A percentile compares a stretch with the other conserved stretches of the same genome.
These are phyloP conservation scores for Barnettozyma sp. DNA, from an alignment of 805 yeast genomes.

Conservation along the genomic window DNA sequence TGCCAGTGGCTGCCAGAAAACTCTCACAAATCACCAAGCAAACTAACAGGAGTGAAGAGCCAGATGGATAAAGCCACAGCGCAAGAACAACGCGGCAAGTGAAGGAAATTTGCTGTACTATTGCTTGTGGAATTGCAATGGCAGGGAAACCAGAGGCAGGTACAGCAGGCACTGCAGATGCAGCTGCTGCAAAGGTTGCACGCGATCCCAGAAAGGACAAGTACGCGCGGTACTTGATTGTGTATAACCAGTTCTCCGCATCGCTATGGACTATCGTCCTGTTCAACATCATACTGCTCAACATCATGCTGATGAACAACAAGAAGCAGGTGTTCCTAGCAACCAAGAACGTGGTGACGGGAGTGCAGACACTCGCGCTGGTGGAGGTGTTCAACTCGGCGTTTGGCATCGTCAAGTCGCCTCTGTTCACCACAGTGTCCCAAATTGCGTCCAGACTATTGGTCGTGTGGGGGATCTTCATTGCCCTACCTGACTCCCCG, in stretches of 20 bases:
- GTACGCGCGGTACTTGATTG: conserved; percentile 26
- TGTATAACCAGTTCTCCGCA: conserved; percentile 49
- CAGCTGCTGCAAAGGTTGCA: not conserved
- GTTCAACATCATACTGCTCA: conserved; percentile 34
- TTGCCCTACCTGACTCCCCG: conserved; percentile 63
- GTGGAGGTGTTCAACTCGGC: conserved; percentile 76
- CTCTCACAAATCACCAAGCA: too few relatives aligned
- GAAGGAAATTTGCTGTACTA: too few relatives aligned
- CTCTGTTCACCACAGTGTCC: conserved; percentile 72
- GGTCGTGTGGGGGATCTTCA: conserved; percentile 77
- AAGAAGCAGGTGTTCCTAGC: conserved; percentile 60
- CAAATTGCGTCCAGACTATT: conserved; percentile 84
- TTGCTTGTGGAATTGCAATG: too few relatives aligned
- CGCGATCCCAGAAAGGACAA: conserved; percentile 4
- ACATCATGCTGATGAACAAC: conserved; percentile 42
- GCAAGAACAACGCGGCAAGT: too few relatives aligned
- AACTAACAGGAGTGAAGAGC: too few relatives aligned
- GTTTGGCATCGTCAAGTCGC: conserved; percentile 78
- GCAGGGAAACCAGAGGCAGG: too few relatives aligned
- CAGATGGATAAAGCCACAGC: too few relatives aligned
- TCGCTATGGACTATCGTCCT: conserved; percentile 48
- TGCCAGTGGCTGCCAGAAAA: too few relatives aligned
- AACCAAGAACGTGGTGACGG: conserved; percentile 50
- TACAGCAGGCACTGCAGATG: not conserved
- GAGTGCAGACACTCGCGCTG: conserved; percentile 72